Base-by-base conservation (phyloP, 495 filamentous ascomycete genomes). In the Echria macrotheca region DNA sequence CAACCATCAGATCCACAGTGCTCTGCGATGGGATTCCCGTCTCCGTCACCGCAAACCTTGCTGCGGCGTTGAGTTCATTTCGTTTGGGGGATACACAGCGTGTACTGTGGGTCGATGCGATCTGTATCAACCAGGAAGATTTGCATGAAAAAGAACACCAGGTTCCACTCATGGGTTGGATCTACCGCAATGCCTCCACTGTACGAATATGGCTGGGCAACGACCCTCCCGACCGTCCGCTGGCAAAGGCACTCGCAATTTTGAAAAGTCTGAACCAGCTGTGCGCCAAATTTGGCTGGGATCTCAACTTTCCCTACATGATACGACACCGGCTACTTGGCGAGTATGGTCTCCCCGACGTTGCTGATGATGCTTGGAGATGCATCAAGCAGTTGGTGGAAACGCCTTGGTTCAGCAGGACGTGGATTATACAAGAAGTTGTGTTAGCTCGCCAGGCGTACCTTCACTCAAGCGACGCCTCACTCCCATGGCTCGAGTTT, bases 391-490 rank as follows among this genome's bases (percentile, higher is more conserved):
- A 40, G 5, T 19, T 40, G 3, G 15, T 40, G 3, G 37, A 40
- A 19, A 40, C 22, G 37, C 37, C 37, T 12, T 40, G 37, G 37
- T 40, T 40, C 37, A 40, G 37, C 37, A 40, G 37, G 37, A 40
- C 37, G 5, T 40, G 37, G 37, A 12, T 40, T 12, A 40, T 40
- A 40, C 37, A 40, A 12, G 37, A 40, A 18, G 37, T 40, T 19
- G 15, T 40, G 5, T 22, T 40, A 5, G 18, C 37, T 4, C 37
- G 37, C 37, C 14, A 21, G 4, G 37, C 37, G 5, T 40, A 40
- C 15, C 37, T 40, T 12, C 37, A 40, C 18, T 40, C 37, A 3
- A 21, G 22, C 17, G 22, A 40, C 37, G 22, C 37, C 4, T 19
- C 37, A 5, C 37, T 40, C 15, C 37, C 12, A 4, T 40, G 37